These are phyloP conservation scores for Beta lomatogona DNA, from an alignment of 179 eudicot species.

Conservation along the genomic window DNA sequence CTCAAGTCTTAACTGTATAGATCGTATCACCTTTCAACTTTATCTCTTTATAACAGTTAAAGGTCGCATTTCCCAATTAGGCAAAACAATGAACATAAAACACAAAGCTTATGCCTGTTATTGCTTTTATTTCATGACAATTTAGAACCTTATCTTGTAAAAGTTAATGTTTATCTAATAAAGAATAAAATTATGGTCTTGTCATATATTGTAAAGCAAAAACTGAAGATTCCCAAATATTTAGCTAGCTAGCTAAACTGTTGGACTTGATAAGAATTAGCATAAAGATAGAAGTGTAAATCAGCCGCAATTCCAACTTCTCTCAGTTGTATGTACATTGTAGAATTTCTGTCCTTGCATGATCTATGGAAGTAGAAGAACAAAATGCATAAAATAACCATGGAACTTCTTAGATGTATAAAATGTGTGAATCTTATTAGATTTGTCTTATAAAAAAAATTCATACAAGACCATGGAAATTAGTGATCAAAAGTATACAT, in stretches of 20 bases:
- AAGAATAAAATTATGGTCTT: conserved; percentile 18
- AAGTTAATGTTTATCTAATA: conserved; percentile 19
- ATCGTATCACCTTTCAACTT: conserved; percentile 15
- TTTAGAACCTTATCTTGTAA: conserved; percentile 28
- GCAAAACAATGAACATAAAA: conserved; percentile 20
- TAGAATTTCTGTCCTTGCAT: conserved; percentile 8
- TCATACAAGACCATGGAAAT: too few species aligned
- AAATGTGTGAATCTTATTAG: too few species aligned
- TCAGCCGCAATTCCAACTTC: not conserved
- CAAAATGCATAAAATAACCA: too few species aligned
- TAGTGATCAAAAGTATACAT: too few species aligned
- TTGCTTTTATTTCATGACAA: not conserved
- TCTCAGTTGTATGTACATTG: not conserved
- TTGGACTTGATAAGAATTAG: not conserved
- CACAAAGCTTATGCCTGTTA: not conserved
- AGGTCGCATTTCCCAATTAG: conserved; percentile 13
- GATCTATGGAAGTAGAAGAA: not conserved
- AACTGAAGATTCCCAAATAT: conserved; percentile 15
- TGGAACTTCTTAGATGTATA: too few species aligned
- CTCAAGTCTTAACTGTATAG: conserved; percentile 17
- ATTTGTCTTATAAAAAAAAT: too few species aligned
- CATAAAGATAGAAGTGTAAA: not conserved
- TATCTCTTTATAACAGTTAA: conserved; percentile 11
- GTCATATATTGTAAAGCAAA: not conserved
- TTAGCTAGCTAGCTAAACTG: not conserved